Conservation (phyloP, 257 asterid species). For the Solanum chiquidenum region DNA sequence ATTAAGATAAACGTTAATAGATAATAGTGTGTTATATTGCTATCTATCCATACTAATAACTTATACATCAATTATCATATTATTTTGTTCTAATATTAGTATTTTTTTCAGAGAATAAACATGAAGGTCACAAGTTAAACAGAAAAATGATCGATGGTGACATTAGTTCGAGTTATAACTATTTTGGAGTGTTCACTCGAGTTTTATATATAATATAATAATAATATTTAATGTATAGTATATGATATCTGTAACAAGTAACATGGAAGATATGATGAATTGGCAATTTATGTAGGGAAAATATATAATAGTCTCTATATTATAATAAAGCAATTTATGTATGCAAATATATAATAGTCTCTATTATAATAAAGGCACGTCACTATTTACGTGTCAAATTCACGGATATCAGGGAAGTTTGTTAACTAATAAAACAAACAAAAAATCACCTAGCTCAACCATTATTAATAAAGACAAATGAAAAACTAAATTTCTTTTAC, state of each 20-base stretch:
- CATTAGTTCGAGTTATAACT: not conserved
- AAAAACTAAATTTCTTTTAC: not conserved
- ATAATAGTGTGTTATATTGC: no score
- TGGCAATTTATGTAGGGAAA: not conserved
- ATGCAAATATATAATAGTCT: not conserved
- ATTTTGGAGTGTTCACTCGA: not conserved
- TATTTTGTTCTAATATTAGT: no score
- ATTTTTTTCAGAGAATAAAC: not conserved
- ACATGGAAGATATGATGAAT: not conserved
- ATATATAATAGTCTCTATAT: not conserved
- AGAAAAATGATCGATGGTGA: not conserved
- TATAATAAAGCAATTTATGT: not conserved
- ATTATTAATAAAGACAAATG: not conserved
- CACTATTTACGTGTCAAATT: not conserved
- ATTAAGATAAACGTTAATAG: no score
- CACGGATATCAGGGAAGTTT: not conserved
- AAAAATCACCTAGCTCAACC: not conserved
- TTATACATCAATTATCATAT: no score
- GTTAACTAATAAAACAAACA: not conserved
- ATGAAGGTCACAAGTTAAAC: not conserved
- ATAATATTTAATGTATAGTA: no score
- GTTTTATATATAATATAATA: no score
- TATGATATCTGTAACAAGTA: not conserved
- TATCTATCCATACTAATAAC: not conserved
- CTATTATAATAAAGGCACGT: not conserved